These are phyloP conservation scores for Ochetophila trinervis DNA, from an alignment of 306 rosid species.

Conservation along the genomic window DNA sequence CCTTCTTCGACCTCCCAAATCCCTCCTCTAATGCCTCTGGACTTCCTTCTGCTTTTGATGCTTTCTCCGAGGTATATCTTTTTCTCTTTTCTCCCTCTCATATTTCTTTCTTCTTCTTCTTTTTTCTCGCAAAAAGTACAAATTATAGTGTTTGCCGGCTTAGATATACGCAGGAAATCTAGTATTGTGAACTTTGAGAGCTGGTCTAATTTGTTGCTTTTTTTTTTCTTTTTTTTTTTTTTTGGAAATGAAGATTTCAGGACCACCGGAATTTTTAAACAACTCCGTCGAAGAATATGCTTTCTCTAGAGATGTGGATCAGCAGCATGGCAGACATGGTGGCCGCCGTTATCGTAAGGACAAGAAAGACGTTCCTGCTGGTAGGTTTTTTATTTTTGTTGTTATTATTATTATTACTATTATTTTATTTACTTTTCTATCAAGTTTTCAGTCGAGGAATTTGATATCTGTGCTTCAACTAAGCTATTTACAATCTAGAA, in stretches of 20 bases:
- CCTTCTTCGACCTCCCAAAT: slow-evolving; percentile 60
- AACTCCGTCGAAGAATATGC: slow-evolving; percentile 59
- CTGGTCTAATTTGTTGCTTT: not conserved
- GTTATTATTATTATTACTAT: not conserved
- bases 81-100: not conserved
- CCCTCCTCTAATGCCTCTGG: slow-evolving; percentile 46
- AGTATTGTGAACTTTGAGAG: not conserved
- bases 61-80: slow-evolving; percentile 71
- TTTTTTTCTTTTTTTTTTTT: not conserved
- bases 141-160: not conserved
- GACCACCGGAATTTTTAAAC: slow-evolving; percentile 84
- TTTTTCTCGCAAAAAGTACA: not conserved
- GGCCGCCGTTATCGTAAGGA: slow-evolving; percentile 55
- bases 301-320: slow-evolving; percentile 42
- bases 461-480: not conserved
- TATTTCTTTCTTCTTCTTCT: not conserved
- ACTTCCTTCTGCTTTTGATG: slow-evolving; percentile 89
- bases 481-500: not conserved
- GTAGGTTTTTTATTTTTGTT: slow-evolving; percentile 16
- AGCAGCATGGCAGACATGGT: slow-evolving; percentile 46
- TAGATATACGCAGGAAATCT: not conserved
- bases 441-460: not conserved
- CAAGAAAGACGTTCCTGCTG: slow-evolving; percentile 72
- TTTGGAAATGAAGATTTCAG: slow-evolving; percentile 54
- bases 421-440: not conserved